phyloP scores from a whole-genome alignment of 2,329 filamentous ascomycete genomes.

The Blumeriella jaapii region DNA sequence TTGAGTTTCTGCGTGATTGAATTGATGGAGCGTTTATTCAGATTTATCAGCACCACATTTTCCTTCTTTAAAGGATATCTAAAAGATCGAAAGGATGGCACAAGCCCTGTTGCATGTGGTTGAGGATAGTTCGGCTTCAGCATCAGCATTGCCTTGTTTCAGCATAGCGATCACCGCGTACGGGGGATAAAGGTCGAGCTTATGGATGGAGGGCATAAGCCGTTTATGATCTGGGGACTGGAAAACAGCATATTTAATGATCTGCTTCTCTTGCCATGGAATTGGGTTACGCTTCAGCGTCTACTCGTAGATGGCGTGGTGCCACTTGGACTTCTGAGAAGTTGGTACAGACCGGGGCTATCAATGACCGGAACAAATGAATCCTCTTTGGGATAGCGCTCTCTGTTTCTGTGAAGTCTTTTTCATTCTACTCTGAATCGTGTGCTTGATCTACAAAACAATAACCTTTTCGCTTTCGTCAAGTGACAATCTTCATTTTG shows the following conservation, averaged over 20 bases:
- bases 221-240: not conserved
- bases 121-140: slow-evolving; percentile 14
- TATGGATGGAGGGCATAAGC: slow-evolving; percentile 9
- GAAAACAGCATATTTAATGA: slow-evolving; percentile 6
- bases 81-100: slow-evolving; percentile 9
- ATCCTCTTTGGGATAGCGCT: not conserved
- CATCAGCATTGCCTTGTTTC: slow-evolving; percentile 19
- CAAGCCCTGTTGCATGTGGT: slow-evolving; percentile 14
- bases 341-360: not conserved
- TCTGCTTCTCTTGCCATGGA: not conserved
- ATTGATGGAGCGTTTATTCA: slow-evolving; percentile 10
- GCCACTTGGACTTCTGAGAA: slow-evolving; percentile 2
- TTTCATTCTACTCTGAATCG: no score
- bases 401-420: no score
- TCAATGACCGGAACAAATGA: not conserved
- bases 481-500: no score
- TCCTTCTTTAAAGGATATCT: slow-evolving; percentile 15
- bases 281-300: not conserved
- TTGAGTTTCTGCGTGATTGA: slow-evolving; percentile 47
- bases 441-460: no score
- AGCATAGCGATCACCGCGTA: slow-evolving; percentile 15
- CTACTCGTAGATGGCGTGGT: slow-evolving; percentile 2
- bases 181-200: slow-evolving; percentile 8
- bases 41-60: slow-evolving; percentile 18
- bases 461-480: no score